Conservation (phyloP, 208 protist genomes). For the Kentomonas sorsogonicus region DNA sequence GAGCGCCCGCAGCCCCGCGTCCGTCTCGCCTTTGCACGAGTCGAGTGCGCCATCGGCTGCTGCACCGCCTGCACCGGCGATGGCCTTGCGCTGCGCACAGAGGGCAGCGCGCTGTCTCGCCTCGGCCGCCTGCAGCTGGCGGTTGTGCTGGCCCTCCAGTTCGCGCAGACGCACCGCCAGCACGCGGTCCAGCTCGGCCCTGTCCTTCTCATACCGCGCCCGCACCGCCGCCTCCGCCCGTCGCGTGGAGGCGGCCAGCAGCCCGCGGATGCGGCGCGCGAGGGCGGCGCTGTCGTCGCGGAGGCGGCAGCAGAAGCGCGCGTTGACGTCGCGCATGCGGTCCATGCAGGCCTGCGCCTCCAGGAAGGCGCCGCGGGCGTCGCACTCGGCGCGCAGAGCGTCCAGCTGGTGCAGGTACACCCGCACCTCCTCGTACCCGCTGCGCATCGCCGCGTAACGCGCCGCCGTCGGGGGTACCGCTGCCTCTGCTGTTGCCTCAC, state of each 20-base stretch:
- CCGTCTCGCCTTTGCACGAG: not conserved
- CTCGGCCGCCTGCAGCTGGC: not conserved
- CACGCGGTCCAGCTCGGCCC: not conserved
- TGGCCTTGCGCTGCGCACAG: not conserved
- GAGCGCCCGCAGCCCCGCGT: not conserved
- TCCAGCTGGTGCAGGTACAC: conserved; percentile 26
- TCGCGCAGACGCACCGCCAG: not conserved
- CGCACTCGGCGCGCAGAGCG: conserved; percentile 22
- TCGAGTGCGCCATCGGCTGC: not conserved
- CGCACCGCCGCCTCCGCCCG: not conserved
- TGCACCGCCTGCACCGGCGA: not conserved
- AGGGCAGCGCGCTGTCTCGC: no score
- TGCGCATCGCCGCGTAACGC: no score
- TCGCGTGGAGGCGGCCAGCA: not conserved
- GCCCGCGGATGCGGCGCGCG: not conserved
- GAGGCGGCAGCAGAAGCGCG: conserved; percentile 25
- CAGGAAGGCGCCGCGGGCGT: conserved; percentile 17
- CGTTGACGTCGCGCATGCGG: conserved; percentile 38
- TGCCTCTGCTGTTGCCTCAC: no score
- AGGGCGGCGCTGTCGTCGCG: not conserved
- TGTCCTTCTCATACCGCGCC: not conserved
- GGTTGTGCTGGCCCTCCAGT: not conserved
- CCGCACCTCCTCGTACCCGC: conserved; percentile 6
- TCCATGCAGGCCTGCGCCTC: conserved; percentile 31
- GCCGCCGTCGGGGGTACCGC: no score